Percentiles rank a stretch among this genome's conserved stretches.
phyloP scores from a whole-genome alignment of 345 rosid species.

The Limnanthes douglasii region DNA sequence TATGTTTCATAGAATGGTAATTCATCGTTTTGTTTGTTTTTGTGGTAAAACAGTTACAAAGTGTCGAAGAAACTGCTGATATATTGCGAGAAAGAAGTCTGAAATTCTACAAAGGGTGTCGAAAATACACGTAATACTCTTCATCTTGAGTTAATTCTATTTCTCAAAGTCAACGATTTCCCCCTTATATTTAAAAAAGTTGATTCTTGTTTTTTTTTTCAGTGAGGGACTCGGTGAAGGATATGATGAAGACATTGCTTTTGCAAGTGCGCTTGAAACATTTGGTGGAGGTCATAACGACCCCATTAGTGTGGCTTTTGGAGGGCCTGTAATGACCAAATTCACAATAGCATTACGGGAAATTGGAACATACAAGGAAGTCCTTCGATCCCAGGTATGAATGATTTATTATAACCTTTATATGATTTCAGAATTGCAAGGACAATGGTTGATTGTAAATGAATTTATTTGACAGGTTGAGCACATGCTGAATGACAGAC shows the following conservation, averaged over 20 bases:
- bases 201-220: conserved; percentile 10
- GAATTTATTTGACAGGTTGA: conserved; percentile 53
- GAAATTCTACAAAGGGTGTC: conserved; percentile 89
- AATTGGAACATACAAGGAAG: conserved; percentile 96
- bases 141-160: conserved; percentile 3
- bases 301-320: conserved; percentile 96
- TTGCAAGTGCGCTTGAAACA: conserved; percentile 91
- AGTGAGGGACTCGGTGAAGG: conserved; percentile 99
- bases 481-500: conserved; percentile 88
- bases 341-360: conserved; percentile 98
- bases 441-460: neutral
- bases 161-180: neutral
- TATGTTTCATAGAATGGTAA: no score
- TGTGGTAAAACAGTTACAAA: conserved; percentile 58
- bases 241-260: conserved; percentile 91
- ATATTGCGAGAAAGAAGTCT: conserved; percentile 78
- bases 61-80: conserved; percentile 86
- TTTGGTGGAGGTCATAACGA: conserved; percentile 99
- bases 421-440: no score
- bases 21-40: conserved; percentile 6
- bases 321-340: conserved; percentile 99
- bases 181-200: conserved; percentile 1
- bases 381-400: conserved; percentile 89
- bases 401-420: conserved; percentile 1
- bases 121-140: conserved; percentile 74